These are phyloP conservation scores for Choanephora cucurbitarum DNA, from an alignment of 371 early-diverging fungal genomes.

Conservation along the genomic window DNA sequence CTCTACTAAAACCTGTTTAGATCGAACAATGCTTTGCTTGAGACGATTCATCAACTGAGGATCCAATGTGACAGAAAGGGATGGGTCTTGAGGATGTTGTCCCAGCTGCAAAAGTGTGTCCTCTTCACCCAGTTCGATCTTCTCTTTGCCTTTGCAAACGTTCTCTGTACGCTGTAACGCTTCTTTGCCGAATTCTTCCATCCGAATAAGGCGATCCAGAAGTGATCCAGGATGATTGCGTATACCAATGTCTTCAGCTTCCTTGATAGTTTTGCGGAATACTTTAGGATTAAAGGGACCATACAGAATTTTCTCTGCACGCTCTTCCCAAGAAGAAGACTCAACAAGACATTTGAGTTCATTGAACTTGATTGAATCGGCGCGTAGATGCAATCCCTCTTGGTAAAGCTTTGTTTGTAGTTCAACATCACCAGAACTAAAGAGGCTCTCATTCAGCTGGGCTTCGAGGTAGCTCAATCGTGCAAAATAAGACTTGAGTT, in stretches of 20 bases:
- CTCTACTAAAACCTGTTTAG: slow-evolving; percentile 10
- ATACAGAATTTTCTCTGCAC: background rate
- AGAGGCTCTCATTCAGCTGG: slow-evolving; percentile 3
- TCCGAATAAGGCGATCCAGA: slow-evolving; percentile 1
- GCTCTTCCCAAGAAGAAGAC: slow-evolving; percentile 15
- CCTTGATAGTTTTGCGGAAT: slow-evolving; percentile 17
- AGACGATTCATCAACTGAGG: slow-evolving; percentile 9
- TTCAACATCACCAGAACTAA: background rate
- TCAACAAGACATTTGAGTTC: slow-evolving; percentile 6
- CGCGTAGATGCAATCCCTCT: slow-evolving; percentile 3
- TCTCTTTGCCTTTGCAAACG: slow-evolving; percentile 16
- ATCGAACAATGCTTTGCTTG: slow-evolving; percentile 5
- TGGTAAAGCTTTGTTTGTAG: slow-evolving; percentile 5
- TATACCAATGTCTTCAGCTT: slow-evolving; percentile 16
- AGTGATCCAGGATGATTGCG: background rate
- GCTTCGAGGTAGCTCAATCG: slow-evolving; percentile 1
- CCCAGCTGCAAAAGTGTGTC: slow-evolving; percentile 6
- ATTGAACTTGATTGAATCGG: slow-evolving; percentile 14
- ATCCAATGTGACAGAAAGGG: slow-evolving; percentile 14
- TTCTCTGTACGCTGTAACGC: slow-evolving; percentile 15
- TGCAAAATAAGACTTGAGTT: slow-evolving; percentile 9
- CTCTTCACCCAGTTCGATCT: slow-evolving; percentile 13
- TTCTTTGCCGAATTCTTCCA: slow-evolving; percentile 10
- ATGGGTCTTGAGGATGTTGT: background rate
- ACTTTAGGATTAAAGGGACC: slow-evolving; percentile 8